phyloP scores from a whole-genome alignment of 768 basidiomycete species.

The Boletus fagicola region DNA sequence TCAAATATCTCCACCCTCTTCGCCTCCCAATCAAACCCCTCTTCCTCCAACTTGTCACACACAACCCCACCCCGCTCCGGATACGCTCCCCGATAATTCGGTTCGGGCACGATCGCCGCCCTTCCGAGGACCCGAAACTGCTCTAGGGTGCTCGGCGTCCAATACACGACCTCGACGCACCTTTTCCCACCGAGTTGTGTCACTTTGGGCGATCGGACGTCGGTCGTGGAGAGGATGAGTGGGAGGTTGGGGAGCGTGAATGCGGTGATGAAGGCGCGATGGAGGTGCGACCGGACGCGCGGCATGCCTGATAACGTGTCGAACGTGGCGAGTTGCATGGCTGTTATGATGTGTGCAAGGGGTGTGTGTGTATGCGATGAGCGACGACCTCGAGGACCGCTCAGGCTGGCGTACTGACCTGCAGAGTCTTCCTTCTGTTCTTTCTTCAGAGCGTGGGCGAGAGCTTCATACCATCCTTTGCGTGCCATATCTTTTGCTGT shows the following conservation, averaged over 20 bases:
- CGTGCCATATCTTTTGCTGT: slow-evolving; percentile 1
- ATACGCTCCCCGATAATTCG: slow-evolving; percentile 33
- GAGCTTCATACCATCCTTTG: slow-evolving; percentile 47
- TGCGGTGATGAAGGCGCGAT: slow-evolving; percentile 55
- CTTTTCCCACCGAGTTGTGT: slow-evolving; percentile 47
- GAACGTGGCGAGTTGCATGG: slow-evolving; percentile 48
- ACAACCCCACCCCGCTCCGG: slow-evolving; percentile 31
- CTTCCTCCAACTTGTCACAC: slow-evolving; percentile 35
- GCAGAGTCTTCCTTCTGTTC: slow-evolving; percentile 31
- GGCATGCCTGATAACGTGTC: slow-evolving; percentile 37
- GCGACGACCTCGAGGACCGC: neutral
- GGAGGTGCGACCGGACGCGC: slow-evolving; percentile 63
- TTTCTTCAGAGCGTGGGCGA: slow-evolving; percentile 40
- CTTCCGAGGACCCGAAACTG: slow-evolving; percentile 72
- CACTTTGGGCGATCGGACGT: slow-evolving; percentile 70
- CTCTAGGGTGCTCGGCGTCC: slow-evolving; percentile 62
- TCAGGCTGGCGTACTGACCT: slow-evolving; percentile 24
- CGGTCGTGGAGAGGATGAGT: slow-evolving; percentile 66
- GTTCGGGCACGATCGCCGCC: slow-evolving; percentile 54
- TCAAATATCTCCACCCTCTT: slow-evolving; percentile 61
- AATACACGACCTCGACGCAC: slow-evolving; percentile 68
- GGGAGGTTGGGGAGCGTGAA: slow-evolving; percentile 46
- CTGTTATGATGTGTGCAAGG: slow-evolving; percentile 32
- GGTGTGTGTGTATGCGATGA: neutral
- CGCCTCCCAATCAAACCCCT: slow-evolving; percentile 55